These are phyloP conservation scores for Candida sp. DNA, from an alignment of 1,139 yeast genomes.

Conservation along the genomic window DNA sequence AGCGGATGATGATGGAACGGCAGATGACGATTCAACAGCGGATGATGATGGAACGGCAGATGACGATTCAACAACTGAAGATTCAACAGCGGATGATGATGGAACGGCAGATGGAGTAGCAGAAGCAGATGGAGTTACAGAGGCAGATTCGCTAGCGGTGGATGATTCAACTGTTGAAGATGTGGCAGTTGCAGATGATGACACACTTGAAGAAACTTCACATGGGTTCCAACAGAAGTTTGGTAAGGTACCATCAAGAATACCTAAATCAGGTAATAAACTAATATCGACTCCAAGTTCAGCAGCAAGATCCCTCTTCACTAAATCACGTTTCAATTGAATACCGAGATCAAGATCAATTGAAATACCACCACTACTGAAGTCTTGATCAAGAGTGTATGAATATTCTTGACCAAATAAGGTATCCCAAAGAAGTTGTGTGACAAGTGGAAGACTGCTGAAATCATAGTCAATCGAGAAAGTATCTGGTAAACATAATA, in stretches of 20 bases:
- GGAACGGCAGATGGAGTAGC: background rate
- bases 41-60: background rate
- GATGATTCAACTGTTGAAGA: constrained; percentile 3
- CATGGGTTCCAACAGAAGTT: constrained; percentile 25
- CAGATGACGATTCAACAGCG: background rate
- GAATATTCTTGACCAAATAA: constrained; percentile 14
- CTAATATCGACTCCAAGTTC: constrained; percentile 5
- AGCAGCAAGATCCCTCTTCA: constrained; percentile 11
- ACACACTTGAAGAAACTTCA: constrained; percentile 7
- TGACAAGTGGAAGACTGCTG: constrained; percentile 10
- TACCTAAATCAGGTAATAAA: constrained; percentile 10
- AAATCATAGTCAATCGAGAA: constrained; percentile 19
- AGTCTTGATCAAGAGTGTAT: constrained; percentile 12
- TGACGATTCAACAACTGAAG: constrained; percentile 3
- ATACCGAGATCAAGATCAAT: constrained; percentile 13
- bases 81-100: background rate
- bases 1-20: background rate
- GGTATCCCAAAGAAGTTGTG: constrained; percentile 10
- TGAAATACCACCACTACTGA: constrained; percentile 8
- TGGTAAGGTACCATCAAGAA: constrained; percentile 17
- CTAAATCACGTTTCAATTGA: constrained; percentile 5
- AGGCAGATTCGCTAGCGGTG: background rate
- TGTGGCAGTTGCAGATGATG: constrained; percentile 9
- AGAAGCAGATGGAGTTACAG: background rate
- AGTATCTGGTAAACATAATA: constrained; percentile 27